Base-by-base conservation (phyloP, 1,139 yeast species). In the Kodamaea ohmeri region DNA sequence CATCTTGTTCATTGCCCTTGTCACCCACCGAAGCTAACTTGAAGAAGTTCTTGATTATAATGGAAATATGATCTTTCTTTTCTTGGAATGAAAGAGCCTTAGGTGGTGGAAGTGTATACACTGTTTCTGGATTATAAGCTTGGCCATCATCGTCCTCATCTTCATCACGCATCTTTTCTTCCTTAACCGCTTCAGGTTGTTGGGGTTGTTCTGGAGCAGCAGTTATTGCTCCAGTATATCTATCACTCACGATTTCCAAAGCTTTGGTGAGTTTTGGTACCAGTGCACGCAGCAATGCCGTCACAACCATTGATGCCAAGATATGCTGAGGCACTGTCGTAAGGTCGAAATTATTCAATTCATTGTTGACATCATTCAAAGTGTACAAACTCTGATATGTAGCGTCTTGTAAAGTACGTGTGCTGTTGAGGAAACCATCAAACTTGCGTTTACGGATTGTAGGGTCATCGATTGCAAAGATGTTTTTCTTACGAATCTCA, bases 331-430 rank as follows among this genome's bases (percentile, higher is more conserved):
- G 85, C 12, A 90, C 65, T 6, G 76, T 65, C 6, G 86, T 72
- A 36, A 88, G 76, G 56, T 89, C 92, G 52, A 87, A 83, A 35
- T 72, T 68, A 19, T 78, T 75, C 34, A 81, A 59, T 34, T 82
- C 79, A 55, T 83, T 80, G 24, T 62, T 58, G 2, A 80, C 67
- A 37, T 78, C 83, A 43, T 83, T 80, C 41, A 90, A 67, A 31
- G 81, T 76, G 56, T 79, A 90, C 38, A 71, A 56, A 39, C 55
- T 55, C 42, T 64, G 64, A 50, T 68, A 71, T 19, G 33, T 37
- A 4, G 36, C 35, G 12, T 25, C 73, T 20, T 55, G 44, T 14
- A 69, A 34, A 34, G 56, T 60, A 39, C 61, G 67, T 7, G 65
- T 43, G 15, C 48, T 44, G 35, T 51, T 55, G 12, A 47, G 44